Evolutionary conservation across 2,329 filamentous ascomycete species (phyloP).

Genomic region (Epichloe sibirici): DNA sequence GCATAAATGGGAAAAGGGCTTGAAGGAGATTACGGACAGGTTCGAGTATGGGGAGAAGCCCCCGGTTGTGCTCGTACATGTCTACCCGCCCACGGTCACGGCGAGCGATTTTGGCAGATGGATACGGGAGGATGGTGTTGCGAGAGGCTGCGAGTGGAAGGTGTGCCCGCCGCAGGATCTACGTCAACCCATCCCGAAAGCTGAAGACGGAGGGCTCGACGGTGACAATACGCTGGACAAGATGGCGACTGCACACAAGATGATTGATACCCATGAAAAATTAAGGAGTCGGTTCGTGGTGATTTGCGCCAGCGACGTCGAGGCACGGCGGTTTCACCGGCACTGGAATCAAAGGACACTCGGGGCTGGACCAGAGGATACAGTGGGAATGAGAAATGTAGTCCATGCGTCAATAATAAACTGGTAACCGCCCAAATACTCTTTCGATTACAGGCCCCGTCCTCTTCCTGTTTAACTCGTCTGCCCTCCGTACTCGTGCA

Average conservation of each 20-base stretch:
- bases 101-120: slow-evolving; percentile 22
- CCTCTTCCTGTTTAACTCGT: neutral
- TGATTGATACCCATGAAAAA: slow-evolving; percentile 11
- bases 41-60: slow-evolving; percentile 15
- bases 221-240: slow-evolving; percentile 4
- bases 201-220: slow-evolving; percentile 2
- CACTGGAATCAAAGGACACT: slow-evolving; percentile 27
- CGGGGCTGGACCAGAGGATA: slow-evolving; percentile 6
- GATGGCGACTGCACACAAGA: neutral
- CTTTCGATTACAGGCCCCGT: neutral
- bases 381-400: slow-evolving; percentile 9
- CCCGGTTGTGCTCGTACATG: slow-evolving; percentile 20
- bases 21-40: slow-evolving; percentile 12
- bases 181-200: neutral
- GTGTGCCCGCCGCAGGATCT: slow-evolving; percentile 11
- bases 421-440: slow-evolving; percentile 15
- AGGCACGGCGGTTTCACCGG: slow-evolving; percentile 29
- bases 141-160: slow-evolving; percentile 18
- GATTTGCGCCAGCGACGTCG: slow-evolving; percentile 17
- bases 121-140: slow-evolving; percentile 29
- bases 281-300: slow-evolving; percentile 20
- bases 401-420: slow-evolving; percentile 21
- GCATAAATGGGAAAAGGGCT: slow-evolving; percentile 15
- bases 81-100: slow-evolving; percentile 19
- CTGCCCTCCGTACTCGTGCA: neutral